Conservation (phyloP, 2,329 filamentous ascomycete species). For the Lecanicillium sp. region DNA sequence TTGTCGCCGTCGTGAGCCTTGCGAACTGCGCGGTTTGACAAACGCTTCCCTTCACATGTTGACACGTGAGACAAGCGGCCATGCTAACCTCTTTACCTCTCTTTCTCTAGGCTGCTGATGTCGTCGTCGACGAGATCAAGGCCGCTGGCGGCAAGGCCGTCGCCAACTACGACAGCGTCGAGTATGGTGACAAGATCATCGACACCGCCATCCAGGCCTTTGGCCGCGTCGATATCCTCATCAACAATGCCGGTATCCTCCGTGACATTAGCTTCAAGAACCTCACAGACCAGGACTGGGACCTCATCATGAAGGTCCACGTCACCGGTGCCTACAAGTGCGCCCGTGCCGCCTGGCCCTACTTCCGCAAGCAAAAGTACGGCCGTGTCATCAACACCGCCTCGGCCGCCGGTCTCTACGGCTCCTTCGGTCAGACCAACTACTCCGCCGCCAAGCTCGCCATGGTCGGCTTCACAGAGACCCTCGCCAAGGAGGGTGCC, state of each 20-base stretch:
- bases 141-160: slow-evolving; percentile 88
- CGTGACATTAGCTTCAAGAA: slow-evolving; percentile 98
- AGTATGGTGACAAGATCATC: slow-evolving; percentile 90
- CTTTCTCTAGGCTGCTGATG: slow-evolving; percentile 61
- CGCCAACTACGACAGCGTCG: slow-evolving; percentile 94
- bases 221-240: slow-evolving; percentile 85
- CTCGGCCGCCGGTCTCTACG: slow-evolving; percentile 92
- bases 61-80: no score
- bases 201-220: slow-evolving; percentile 74
- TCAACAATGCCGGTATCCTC: slow-evolving; percentile 97
- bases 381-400: slow-evolving; percentile 94
- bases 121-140: slow-evolving; percentile 77
- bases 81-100: no score
- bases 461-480: slow-evolving; percentile 95
- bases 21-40: no score
- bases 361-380: slow-evolving; percentile 99
- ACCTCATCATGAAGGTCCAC: slow-evolving; percentile 87
- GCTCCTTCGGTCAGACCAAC: slow-evolving; percentile 91
- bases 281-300: slow-evolving; percentile 96
- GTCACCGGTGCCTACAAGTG: slow-evolving; percentile 94
- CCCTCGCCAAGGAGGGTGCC: slow-evolving; percentile 89
- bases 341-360: slow-evolving; percentile 86
- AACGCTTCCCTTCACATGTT: no score
- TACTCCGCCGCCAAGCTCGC: slow-evolving; percentile 96
- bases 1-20: no score